Evolutionary conservation across 2,329 filamentous ascomycete genomes (phyloP).

Genomic region (Decorospora gaudefroyi): DNA sequence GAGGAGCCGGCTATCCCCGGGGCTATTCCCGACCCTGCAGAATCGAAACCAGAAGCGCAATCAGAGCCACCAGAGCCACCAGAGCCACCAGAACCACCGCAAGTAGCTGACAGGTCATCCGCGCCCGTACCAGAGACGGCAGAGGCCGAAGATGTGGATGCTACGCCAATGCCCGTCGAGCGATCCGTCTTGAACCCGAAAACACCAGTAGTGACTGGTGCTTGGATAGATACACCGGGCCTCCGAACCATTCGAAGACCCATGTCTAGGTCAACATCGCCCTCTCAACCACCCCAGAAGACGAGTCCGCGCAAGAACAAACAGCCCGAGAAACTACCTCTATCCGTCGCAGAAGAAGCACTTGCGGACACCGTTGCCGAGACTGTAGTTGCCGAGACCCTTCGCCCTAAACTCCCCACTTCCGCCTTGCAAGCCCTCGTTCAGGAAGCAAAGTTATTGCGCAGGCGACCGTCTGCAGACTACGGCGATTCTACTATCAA

Average conservation of each 20-base stretch:
- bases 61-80: conserved; percentile 13
- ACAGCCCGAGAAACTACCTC: conserved; percentile 13
- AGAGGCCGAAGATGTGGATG: conserved; percentile 23
- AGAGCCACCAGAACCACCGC: conserved; percentile 6
- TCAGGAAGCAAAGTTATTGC: conserved; percentile 42
- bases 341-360: conserved; percentile 7
- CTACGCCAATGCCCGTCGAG: conserved; percentile 37
- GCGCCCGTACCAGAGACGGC: conserved; percentile 6
- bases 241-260: conserved; percentile 30
- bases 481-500: conserved; percentile 55
- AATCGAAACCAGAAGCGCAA: neutral
- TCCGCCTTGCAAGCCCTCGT: conserved; percentile 51
- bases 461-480: conserved; percentile 26
- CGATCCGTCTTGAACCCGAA: conserved; percentile 37
- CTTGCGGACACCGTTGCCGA: no score
- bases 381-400: neutral
- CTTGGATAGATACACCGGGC: conserved; percentile 55
- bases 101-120: no score
- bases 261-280: conserved; percentile 14
- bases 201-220: conserved; percentile 54
- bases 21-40: neutral
- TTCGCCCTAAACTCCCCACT: conserved; percentile 35
- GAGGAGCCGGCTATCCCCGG: conserved; percentile 9
- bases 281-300: conserved; percentile 25
- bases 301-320: conserved; percentile 20